Percentiles rank a stretch among this genome's conserved stretches.
phyloP scores from a whole-genome alignment of 176 grass and related monocot species.

The Juncus inflexus region DNA sequence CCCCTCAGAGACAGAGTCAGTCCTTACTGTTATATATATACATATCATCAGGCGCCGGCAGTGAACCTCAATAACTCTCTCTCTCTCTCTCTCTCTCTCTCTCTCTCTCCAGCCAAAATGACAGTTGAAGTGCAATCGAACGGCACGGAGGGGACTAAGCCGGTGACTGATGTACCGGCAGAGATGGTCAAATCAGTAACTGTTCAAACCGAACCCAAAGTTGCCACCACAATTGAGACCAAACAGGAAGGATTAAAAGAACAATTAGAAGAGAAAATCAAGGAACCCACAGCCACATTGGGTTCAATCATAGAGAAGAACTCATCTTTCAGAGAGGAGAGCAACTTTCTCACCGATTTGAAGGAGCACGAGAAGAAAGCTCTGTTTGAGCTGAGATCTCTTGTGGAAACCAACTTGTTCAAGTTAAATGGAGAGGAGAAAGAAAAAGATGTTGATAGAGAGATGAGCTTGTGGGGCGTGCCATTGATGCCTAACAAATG shows the following conservation, averaged over 20 bases:
- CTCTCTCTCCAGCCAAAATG: constrained; percentile 19
- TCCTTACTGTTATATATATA: too few relatives aligned
- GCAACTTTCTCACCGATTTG: constrained; percentile 32
- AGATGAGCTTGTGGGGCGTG: constrained; percentile 32
- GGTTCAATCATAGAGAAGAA: constrained; percentile 28
- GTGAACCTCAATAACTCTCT: not conserved
- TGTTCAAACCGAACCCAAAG: not conserved
- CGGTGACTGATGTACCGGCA: not conserved
- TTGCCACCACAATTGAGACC: not conserved
- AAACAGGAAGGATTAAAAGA: not conserved
- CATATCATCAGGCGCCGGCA: too few relatives aligned
- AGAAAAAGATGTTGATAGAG: constrained; percentile 10
- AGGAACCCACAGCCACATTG: constrained; percentile 21
- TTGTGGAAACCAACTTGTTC: constrained; percentile 26
- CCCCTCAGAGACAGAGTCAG: not conserved
- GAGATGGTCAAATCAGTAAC: constrained; percentile 12
- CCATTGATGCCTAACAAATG: constrained; percentile 78
- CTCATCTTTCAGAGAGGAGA: constrained; percentile 40
- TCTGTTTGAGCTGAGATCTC: constrained; percentile 33
- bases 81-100: not conserved
- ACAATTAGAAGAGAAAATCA: constrained; percentile 18
- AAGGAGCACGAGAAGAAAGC: constrained; percentile 45
- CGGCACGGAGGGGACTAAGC: not conserved
- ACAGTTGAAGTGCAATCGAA: constrained; percentile 25
- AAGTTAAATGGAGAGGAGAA: not conserved